Evolutionary conservation across 352 stramenopile genomes (phyloP).

Genomic region (Phytophthora colocasiae): DNA sequence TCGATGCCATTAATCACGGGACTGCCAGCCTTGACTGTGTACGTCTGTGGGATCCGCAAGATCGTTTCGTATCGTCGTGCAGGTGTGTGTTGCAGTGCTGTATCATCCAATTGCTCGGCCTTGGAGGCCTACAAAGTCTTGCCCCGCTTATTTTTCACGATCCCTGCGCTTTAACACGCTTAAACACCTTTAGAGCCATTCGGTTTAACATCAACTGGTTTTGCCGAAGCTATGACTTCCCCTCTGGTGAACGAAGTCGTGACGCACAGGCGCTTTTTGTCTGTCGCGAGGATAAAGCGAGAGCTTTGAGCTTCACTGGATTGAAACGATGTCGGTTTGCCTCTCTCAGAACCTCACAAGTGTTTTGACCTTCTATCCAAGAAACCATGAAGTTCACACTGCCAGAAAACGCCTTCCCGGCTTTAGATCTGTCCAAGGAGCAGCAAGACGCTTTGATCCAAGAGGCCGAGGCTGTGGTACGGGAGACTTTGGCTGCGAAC

Average conservation of each 20-base stretch:
- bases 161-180: slow-evolving; percentile 7
- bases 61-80: slow-evolving; percentile 1
- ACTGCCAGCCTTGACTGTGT: not conserved
- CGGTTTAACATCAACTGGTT: slow-evolving; percentile 12
- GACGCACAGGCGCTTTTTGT: no score
- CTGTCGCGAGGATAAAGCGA: no score
- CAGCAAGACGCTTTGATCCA: slow-evolving; percentile 35
- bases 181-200: slow-evolving; percentile 6
- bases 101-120: not conserved
- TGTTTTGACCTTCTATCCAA: slow-evolving; percentile 4
- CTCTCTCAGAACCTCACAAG: slow-evolving; percentile 3
- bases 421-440: slow-evolving; percentile 37
- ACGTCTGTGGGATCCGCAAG: not conserved
- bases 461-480: slow-evolving; percentile 48
- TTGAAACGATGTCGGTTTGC: not conserved
- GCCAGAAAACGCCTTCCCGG: slow-evolving; percentile 44
- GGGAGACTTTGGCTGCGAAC: slow-evolving; percentile 49
- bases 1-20: not conserved
- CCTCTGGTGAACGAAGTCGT: not conserved
- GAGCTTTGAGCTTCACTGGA: no score
- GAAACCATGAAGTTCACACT: slow-evolving; percentile 51
- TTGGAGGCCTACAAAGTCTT: not conserved
- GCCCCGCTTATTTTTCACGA: not conserved
- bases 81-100: not conserved
- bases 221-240: slow-evolving; percentile 3